These are phyloP conservation scores for Saccharomycodes ludwigii DNA, from an alignment of 805 yeast genomes.

Conservation along the genomic window DNA sequence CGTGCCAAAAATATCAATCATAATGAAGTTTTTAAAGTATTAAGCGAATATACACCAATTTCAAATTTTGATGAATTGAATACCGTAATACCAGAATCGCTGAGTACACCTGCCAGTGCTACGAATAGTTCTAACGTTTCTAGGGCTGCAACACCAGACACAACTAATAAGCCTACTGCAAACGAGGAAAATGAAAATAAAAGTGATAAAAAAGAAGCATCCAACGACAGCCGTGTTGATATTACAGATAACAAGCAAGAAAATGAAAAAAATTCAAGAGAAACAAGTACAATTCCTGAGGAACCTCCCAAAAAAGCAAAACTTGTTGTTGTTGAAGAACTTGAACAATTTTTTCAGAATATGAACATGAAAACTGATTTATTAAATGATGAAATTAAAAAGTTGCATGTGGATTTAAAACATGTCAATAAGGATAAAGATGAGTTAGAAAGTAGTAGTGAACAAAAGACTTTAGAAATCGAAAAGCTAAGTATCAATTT, in stretches of 20 bases:
- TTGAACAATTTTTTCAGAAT: conserved; percentile 59
- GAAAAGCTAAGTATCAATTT: conserved; percentile 11
- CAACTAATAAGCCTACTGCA: background rate
- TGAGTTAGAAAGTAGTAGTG: background rate
- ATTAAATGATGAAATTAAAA: conserved; percentile 53
- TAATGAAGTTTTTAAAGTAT: conserved; percentile 48
- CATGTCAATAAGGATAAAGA: conserved; percentile 12
- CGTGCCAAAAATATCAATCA: conserved; percentile 54
- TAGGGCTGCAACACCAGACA: background rate
- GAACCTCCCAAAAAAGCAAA: too few species aligned
- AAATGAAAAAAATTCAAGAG: background rate
- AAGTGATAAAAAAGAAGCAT: too few species aligned
- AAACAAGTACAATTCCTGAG: too few species aligned
- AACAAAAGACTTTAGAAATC: conserved; percentile 6
- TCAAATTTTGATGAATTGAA: conserved; percentile 62
- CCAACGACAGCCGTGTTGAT: too few species aligned
- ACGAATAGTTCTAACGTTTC: too few species aligned
- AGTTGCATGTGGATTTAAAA: conserved; percentile 17
- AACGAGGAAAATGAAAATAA: background rate
- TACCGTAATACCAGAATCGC: too few species aligned
- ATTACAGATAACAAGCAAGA: too few species aligned
- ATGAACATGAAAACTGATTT: conserved; percentile 47
- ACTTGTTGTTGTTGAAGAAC: conserved; percentile 36
- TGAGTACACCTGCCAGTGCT: background rate
- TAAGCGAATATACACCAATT: conserved; percentile 74